Evolutionary conservation across 1,139 yeast genomes (phyloP), one percentile per base, ranked within the genome.

Genomic region (Scheffersomyces illinoinensis): DNA sequence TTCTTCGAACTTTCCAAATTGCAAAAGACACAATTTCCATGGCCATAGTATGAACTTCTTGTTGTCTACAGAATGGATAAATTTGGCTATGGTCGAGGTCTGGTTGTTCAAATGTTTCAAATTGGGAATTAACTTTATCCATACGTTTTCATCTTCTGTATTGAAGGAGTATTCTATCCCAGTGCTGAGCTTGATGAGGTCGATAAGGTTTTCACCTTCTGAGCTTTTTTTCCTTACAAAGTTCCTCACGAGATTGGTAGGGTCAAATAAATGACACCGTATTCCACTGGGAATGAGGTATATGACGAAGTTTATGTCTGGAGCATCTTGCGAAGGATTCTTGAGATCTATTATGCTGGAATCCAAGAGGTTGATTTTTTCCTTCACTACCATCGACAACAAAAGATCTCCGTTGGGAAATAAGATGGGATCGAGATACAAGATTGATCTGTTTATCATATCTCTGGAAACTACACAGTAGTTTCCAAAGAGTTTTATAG

Each of bases 261-360:
- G 79, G 47, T 87, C 85, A 57, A 71, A 79, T 50, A 88, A 75
- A 62, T 85, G 87, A 57, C 91, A 90, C 57, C 93, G 75, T 19
- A 89, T 86, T 0, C 93, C 96, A 14, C 93, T 86, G 0, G 97
- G 97, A 5, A 89, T 85, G 55, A 91, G 69, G 64, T 89, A 89
- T 0, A 90, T 73, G 7, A 85, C 89, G 67, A 79, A 83, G 49
- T 62, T 61, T 6, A 59, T 46, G 46, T 59, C 61, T 3, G 46
- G 21, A 3, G 62, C 52, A 48, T 47, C 48, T 33, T 19, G 26
- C 12, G 18, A 33, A 18, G 6, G 52, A 7, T 21, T 20, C 23
- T 57, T 64, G 58, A 46, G 64, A 55, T 50, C 61, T 48, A 58
- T 59, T 54, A 66, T 60, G 0, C 65, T 57, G 0, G 83, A 76